Conservation (phyloP, 345 rosid genomes). For the Hypericum perforatum region DNA sequence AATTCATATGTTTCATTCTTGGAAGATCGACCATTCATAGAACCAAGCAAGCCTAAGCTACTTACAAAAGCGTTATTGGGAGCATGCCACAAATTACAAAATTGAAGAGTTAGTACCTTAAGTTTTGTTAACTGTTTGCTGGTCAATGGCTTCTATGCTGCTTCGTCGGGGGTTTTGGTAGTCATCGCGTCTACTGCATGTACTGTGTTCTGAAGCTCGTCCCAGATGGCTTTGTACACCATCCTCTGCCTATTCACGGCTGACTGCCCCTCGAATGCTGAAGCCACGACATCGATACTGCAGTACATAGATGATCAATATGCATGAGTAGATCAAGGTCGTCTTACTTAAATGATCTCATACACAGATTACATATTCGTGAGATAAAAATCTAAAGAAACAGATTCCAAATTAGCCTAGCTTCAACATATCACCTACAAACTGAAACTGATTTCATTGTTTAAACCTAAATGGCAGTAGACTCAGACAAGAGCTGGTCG, state of each 20-base stretch:
- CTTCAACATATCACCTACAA: too few relatives aligned
- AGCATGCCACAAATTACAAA: too few relatives aligned
- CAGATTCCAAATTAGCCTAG: too few relatives aligned
- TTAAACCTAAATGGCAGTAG: too few relatives aligned
- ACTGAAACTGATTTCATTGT: too few relatives aligned
- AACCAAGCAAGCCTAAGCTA: too few relatives aligned
- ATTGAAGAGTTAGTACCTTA: too few relatives aligned
- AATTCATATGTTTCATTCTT: too few relatives aligned
- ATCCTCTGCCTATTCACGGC: conserved; percentile 91
- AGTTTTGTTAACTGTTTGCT: too few relatives aligned
- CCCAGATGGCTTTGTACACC: conserved; percentile 98
- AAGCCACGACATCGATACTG: conserved; percentile 78
- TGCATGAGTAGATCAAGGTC: background rate
- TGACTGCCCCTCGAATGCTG: conserved; percentile 76
- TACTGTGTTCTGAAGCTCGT: conserved; percentile 88
- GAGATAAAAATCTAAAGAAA: background rate
- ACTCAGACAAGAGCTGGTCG: too few relatives aligned
- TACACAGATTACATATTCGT: background rate
- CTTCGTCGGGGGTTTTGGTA: conserved; percentile 73
- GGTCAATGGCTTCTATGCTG: background rate
- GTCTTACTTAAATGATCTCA: background rate
- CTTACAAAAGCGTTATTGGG: too few relatives aligned
- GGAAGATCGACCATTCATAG: too few relatives aligned
- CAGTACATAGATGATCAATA: conserved; percentile 9
- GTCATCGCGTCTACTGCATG: conserved; percentile 97